phyloP scores from a whole-genome alignment of 1,284 basidiomycete genomes.

The Phylloboletellus chloephorus region DNA sequence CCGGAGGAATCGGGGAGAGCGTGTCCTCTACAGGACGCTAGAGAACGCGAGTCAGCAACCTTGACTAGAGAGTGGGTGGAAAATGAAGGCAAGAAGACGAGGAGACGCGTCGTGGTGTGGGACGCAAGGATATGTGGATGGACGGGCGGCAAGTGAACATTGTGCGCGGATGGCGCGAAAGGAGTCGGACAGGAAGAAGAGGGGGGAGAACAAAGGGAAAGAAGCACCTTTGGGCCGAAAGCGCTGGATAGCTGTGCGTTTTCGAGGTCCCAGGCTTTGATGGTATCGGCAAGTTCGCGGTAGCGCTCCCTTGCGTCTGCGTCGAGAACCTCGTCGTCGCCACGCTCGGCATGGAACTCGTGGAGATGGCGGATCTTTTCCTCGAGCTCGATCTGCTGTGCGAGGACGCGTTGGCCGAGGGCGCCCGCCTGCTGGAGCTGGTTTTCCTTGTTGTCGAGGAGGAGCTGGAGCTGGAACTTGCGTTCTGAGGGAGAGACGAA shows the following conservation, averaged over 20 bases:
- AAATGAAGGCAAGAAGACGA: constrained; percentile 3
- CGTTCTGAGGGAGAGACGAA: constrained; percentile 57
- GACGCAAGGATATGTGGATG: no score
- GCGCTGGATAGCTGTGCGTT: constrained; percentile 74
- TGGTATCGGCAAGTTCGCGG: constrained; percentile 71
- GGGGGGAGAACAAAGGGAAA: background rate
- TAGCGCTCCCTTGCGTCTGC: constrained; percentile 66
- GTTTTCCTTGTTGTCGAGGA: constrained; percentile 84
- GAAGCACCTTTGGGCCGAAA: constrained; percentile 63
- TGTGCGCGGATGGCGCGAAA: constrained; percentile 20
- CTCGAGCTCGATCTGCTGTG: constrained; percentile 88
- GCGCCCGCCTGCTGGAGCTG: constrained; percentile 86
- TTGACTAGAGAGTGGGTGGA: background rate
- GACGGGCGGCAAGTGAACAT: background rate
- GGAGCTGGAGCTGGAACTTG: constrained; percentile 69
- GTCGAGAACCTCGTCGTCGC: constrained; percentile 57
- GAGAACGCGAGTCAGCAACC: constrained; percentile 13
- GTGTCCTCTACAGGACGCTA: constrained; percentile 40
- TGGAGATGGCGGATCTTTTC: constrained; percentile 78
- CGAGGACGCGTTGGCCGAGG: constrained; percentile 85
- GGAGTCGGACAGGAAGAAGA: constrained; percentile 16
- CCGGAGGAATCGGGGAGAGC: constrained; percentile 32
- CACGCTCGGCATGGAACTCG: constrained; percentile 54
- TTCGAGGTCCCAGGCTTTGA: constrained; percentile 77
- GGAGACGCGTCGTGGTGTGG: no score